Evolutionary conservation across 768 basidiomycete genomes (phyloP).

Genomic region (Boletus speciosus): DNA sequence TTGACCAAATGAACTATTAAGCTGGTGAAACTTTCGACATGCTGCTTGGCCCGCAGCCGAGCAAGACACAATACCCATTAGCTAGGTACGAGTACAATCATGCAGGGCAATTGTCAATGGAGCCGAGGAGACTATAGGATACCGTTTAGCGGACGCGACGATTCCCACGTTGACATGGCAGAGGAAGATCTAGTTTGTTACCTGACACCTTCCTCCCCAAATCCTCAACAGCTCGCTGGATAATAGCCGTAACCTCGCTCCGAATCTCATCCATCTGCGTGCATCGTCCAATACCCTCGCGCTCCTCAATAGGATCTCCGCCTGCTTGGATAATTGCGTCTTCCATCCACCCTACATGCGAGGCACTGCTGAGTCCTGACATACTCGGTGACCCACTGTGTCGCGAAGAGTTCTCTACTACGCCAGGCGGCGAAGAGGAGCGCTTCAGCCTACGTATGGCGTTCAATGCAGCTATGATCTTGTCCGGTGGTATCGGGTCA

Average conservation of each 20-base stretch:
- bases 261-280: constrained; percentile 40
- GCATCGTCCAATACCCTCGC: constrained; percentile 2
- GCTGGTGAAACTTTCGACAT: neutral
- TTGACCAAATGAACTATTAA: neutral
- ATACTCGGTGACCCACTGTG: neutral
- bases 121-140: neutral
- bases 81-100: neutral
- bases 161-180: neutral
- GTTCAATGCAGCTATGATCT: constrained; percentile 29
- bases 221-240: constrained; percentile 52
- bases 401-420: neutral
- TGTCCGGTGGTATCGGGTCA: constrained; percentile 53
- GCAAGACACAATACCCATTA: neutral
- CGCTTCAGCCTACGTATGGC: neutral
- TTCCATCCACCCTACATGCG: constrained; percentile 15
- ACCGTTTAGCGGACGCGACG: neutral
- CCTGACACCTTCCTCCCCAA: constrained; percentile 52
- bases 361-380: neutral
- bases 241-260: constrained; percentile 49
- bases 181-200: constrained; percentile 23
- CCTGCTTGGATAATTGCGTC: constrained; percentile 1
- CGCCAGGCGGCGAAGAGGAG: neutral
- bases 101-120: neutral
- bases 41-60: neutral
- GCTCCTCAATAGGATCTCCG: constrained; percentile 1